phyloP scores from a whole-genome alignment of 1,284 basidiomycete genomes.

The Marasmius sp. region DNA sequence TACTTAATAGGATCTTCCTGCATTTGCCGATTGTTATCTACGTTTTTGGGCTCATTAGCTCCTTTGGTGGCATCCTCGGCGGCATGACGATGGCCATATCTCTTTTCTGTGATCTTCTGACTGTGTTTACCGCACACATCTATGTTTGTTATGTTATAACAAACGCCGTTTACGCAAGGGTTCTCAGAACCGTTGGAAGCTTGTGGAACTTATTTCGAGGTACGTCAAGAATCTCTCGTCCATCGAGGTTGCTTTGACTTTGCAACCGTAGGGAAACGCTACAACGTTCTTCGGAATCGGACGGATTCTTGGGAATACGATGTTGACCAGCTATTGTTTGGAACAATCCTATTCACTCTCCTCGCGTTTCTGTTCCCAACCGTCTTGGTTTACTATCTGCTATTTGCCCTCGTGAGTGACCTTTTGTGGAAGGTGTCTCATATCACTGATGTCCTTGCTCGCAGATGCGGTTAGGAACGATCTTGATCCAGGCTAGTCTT shows the following conservation, averaged over 20 bases:
- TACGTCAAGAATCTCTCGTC: slow-evolving; percentile 30
- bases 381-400: slow-evolving; percentile 79
- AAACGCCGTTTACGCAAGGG: slow-evolving; percentile 62
- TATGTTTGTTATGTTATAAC: slow-evolving; percentile 72
- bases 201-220: slow-evolving; percentile 96
- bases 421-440: slow-evolving; percentile 3
- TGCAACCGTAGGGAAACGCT: slow-evolving; percentile 69
- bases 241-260: slow-evolving; percentile 3
- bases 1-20: slow-evolving; percentile 36
- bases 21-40: slow-evolving; percentile 49
- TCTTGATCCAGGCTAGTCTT: slow-evolving; percentile 59
- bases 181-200: slow-evolving; percentile 61
- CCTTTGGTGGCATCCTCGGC: slow-evolving; percentile 52
- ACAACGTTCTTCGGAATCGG: slow-evolving; percentile 80
- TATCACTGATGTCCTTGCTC: neutral
- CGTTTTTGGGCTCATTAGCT: slow-evolving; percentile 53
- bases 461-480: slow-evolving; percentile 63
- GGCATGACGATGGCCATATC: slow-evolving; percentile 76
- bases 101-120: slow-evolving; percentile 65
- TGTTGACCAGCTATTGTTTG: slow-evolving; percentile 91
- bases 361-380: slow-evolving; percentile 92
- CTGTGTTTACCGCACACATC: slow-evolving; percentile 73
- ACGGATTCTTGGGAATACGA: slow-evolving; percentile 91
- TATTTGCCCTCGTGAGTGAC: slow-evolving; percentile 73
- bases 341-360: slow-evolving; percentile 93